Evolutionary conservation across 2,329 filamentous ascomycete species (phyloP).

Genomic region (Sarocladiaceae sp.): DNA sequence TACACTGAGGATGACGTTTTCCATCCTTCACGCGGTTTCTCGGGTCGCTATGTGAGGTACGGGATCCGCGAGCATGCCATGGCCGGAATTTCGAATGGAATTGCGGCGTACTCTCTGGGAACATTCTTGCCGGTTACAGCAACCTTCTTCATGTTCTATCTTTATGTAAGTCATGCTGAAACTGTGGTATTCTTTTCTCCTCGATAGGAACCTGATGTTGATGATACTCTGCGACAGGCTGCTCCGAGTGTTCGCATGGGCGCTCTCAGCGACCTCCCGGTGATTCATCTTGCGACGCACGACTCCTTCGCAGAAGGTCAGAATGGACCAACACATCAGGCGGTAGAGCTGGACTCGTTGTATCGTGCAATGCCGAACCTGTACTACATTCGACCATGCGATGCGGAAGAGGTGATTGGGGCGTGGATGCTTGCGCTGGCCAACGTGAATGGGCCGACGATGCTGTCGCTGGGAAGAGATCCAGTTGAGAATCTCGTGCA

Average conservation of each 20-base stretch:
- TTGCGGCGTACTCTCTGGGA: constrained; percentile 36
- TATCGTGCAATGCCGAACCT: constrained; percentile 51
- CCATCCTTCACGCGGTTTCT: constrained; percentile 20
- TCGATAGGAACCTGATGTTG: no score
- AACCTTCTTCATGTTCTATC: constrained; percentile 53
- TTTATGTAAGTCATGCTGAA: constrained; percentile 16
- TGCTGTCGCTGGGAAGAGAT: constrained; percentile 31
- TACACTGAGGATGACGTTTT: constrained; percentile 41
- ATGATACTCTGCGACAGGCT: background rate
- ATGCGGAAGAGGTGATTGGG: constrained; percentile 44
- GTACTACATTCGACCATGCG: constrained; percentile 46
- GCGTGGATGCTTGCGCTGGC: constrained; percentile 27
- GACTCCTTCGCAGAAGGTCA: constrained; percentile 48
- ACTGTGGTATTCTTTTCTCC: background rate
- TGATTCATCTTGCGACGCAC: constrained; percentile 47
- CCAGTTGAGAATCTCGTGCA: constrained; percentile 19
- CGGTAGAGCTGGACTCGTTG: constrained; percentile 42
- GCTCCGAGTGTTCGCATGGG: constrained; percentile 42
- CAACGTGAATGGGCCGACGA: background rate
- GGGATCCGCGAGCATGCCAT: constrained; percentile 47
- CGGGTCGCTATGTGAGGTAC: constrained; percentile 39
- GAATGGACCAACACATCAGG: constrained; percentile 51
- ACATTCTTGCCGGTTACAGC: constrained; percentile 49
- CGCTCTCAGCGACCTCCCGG: constrained; percentile 41
- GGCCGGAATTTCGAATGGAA: constrained; percentile 38